Evolutionary conservation across 164 flowering plant genomes (phyloP).

Genomic region (Tetracentron sinense): DNA sequence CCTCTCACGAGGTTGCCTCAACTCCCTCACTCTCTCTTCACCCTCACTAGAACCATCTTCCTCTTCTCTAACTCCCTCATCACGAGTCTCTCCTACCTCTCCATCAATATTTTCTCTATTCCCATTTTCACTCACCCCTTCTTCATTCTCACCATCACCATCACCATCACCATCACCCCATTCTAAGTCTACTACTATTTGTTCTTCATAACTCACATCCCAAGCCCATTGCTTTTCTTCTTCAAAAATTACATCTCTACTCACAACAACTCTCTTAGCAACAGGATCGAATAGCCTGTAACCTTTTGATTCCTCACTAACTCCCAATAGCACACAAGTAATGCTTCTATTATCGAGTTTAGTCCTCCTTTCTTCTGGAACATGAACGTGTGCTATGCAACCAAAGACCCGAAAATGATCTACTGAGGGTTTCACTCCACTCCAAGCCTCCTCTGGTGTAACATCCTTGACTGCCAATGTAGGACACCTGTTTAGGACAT

Average conservation of each 20-base stretch:
- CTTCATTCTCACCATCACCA: slow-evolving; percentile 11
- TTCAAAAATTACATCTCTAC: slow-evolving; percentile 13
- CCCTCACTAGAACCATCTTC: slow-evolving; percentile 2
- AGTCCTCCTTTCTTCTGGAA: slow-evolving; percentile 2
- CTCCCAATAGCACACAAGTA: slow-evolving; percentile 12
- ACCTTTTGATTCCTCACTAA: slow-evolving; percentile 15
- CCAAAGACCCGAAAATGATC: slow-evolving; percentile 13
- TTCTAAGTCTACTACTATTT: slow-evolving; percentile 4
- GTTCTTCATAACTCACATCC: slow-evolving; percentile 14
- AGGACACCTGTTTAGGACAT: slow-evolving; percentile 13
- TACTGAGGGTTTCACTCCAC: slow-evolving; percentile 8
- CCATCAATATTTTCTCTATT: background rate
- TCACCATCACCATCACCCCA: slow-evolving; percentile 14
- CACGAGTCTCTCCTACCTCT: background rate
- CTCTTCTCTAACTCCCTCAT: background rate
- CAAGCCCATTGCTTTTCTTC: slow-evolving; percentile 12
- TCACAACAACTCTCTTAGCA: slow-evolving; percentile 5
- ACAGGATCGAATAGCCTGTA: slow-evolving; percentile 10
- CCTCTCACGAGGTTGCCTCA: background rate
- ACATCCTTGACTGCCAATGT: slow-evolving; percentile 8
- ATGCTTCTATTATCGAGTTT: slow-evolving; percentile 13
- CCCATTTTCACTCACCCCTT: slow-evolving; percentile 10
- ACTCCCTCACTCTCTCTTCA: background rate
- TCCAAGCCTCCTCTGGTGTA: slow-evolving; percentile 13
- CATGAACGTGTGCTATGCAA: slow-evolving; percentile 10